Evolutionary conservation across 495 filamentous ascomycete species (phyloP), one percentile per base, ranked within the genome.

Genomic region (Aspergillus funiculosus): DNA sequence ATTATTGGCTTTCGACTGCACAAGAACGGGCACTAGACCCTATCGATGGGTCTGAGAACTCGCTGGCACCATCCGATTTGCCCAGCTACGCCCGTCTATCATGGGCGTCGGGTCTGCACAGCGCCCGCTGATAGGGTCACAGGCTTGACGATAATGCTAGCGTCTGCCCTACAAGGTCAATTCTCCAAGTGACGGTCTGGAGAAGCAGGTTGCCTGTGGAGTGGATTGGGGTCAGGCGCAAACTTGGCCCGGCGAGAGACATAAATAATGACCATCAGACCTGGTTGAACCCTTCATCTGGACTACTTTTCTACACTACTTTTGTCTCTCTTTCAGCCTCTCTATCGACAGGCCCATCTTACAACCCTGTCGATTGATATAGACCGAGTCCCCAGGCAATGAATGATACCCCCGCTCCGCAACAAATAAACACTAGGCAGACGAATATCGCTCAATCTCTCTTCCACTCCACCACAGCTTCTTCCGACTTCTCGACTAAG

Each of bases 391-490:
- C n/a, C 21, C 29, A 20, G 19, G 6, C 15, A 38, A 38, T 21
- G 20, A 49, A 21, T 28, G 26, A n/a, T 27, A 26, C 27, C 15
- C 18, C 20, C 28, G 35, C 29, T 24, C 29, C 3, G 15, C 35
- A 9, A 22, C 46, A 15, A 39, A 3, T 15, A 1, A 30, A 53
- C 43, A 49, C 51, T 18, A 11, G 19, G 48, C 51, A 51, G 34
- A 51, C 54, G 35, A 50, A 46, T 45, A 51, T 51, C 2, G 44
- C 51, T 40, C 47, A 55, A 40, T 51, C 54, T 42, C 25, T 58
- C 27, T 62, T 59, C 19, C 59, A 58, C 39, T 57, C 52, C 13
- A 54, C 59, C 10, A 25, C 60, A 20, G 52, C 42, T n/a, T 54
- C 54, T 15, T 54, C 38, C 20, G 8, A 17, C 28, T 13, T 31